Conservation (phyloP, 2,329 filamentous ascomycete genomes). For the Cladosporium halotolerans region DNA sequence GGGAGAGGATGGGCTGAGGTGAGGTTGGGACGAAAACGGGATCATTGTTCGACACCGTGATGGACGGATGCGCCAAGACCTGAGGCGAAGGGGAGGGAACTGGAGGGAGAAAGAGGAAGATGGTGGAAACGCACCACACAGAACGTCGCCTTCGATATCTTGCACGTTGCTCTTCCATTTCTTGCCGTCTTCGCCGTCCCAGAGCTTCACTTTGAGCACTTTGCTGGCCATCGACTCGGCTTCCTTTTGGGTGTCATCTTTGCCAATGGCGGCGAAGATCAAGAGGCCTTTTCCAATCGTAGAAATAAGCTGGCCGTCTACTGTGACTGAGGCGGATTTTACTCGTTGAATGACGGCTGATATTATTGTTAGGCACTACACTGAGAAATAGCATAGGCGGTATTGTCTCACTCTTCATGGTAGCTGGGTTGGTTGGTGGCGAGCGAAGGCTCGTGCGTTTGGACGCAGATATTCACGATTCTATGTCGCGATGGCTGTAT, state of each 20-base stretch:
- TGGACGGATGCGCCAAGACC: background rate
- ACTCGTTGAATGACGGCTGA: conserved; percentile 88
- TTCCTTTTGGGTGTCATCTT: conserved; percentile 84
- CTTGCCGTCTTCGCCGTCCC: conserved; percentile 72
- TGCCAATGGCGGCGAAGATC: conserved; percentile 85
- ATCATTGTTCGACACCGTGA: conserved; percentile 5
- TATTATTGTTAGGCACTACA: conserved; percentile 16
- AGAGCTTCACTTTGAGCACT: conserved; percentile 82
- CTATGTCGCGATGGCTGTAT: no score
- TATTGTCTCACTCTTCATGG: conserved; percentile 37
- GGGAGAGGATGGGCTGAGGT: background rate
- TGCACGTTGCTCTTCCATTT: conserved; percentile 89
- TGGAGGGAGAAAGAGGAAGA: background rate
- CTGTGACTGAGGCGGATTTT: conserved; percentile 88
- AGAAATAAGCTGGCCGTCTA: conserved; percentile 84
- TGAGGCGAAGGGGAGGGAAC: no score
- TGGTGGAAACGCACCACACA: conserved; percentile 68
- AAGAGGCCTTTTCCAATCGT: conserved; percentile 85
- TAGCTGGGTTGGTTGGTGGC: conserved; percentile 3
- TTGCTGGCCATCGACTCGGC: conserved; percentile 77
- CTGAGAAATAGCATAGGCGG: background rate
- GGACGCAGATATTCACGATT: background rate
- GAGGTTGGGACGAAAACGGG: background rate
- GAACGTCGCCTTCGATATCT: conserved; percentile 82
- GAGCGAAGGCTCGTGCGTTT: background rate